Base-by-base conservation (phyloP, 768 basidiomycete species). In the Lactarius akahatsu region DNA sequence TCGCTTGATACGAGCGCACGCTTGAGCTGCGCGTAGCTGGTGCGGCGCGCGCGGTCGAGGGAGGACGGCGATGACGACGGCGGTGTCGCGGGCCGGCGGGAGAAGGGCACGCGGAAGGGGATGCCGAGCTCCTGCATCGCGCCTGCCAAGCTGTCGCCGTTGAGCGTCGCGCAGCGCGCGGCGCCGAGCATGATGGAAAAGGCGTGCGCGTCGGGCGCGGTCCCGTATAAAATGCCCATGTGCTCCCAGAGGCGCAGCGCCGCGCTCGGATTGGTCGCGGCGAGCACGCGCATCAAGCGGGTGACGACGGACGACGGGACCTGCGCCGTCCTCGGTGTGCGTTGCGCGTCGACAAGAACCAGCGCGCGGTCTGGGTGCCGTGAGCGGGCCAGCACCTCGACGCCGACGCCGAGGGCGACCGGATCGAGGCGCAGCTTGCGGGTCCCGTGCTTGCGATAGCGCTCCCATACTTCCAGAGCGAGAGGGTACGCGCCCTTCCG, bases 171-270 rank as follows among this genome's bases (percentile, higher is more conserved):
- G 20, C 81, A 77, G 3, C 86, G 78, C 1, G 88, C 86, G 1
- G 86, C 79, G 61, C 86, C 81, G 57, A 93, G 80, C 13, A 94
- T 72, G 61, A 87, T 78, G 54, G 80, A 79, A 61, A 94, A 81
- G 36, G 88, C 84, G 59, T 76, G 73, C 20, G 80, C 74, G 56
- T 89, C 83, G 0, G 87, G 88, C 3, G 77, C 73, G 0, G 87
- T 77, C 5, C 78, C 80, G 73, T 89, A 94, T 3, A 92, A 74
- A 0, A 75, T 71, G 4, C 77, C 77, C 76, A 91, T 83, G 30
- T 85, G 76, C n/a, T 88, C 85, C 88, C 90, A 94, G 1, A 92
- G 71, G 52, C 77, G 76, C 73, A 90, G 87, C 4, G 88, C 81
- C 8, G 82, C 76, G 69, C 90, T 89, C 0, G 88, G 83, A 36